Base-by-base conservation (phyloP, 768 basidiomycete species). In the Macrolepiota fuliginosa region DNA sequence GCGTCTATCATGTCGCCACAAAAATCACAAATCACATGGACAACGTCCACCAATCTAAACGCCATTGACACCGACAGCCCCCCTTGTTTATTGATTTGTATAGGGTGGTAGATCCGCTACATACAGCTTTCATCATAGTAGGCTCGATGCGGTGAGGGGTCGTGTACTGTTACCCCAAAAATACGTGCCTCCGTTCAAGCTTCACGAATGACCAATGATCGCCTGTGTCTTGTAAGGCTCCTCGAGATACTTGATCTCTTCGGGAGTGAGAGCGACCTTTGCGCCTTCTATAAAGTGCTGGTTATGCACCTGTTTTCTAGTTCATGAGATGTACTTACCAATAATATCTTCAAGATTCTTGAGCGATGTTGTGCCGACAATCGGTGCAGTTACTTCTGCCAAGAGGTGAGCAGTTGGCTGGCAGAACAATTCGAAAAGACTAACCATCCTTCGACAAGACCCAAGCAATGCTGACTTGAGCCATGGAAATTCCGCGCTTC, bases 401-500 rank as follows among this genome's bases (percentile, higher is more conserved):
- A 19, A 12, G 17, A 24, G 19, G 51, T 46, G 17, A 40, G 42
- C 19, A n/a, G 1, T 13, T 5, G 11, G 22, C 22, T 19, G 4
- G 7, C 29, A 17, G 15, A 10, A 27, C 19, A 35, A 37, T 6
- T 15, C 5, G 11, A 17, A 9, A 35, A 12, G 6, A 60, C 67
- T 4, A 40, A 73, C 76, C 77, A 36, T 77, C 73, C 62, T 79
- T 80, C 1, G 75, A 64, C 62, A 83, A 66, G 5, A 73, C 71
- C 85, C 85, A 87, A 19, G 83, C 82, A 46, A 82, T 61, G 1
- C 82, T 75, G 9, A 85, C 70, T 63, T 84, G 83, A 0, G 84
- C 83, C 86, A 89, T 88, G 19, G 74, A 78, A 19, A 80, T 69
- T 1, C 74, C 76, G 53, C 77, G 78, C 62, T 81, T 78, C 69